Percentiles rank a stretch among this genome's conserved stretches.
Conservation (phyloP, 495 filamentous ascomycete genomes). For the Penicillium tannophilum region DNA sequence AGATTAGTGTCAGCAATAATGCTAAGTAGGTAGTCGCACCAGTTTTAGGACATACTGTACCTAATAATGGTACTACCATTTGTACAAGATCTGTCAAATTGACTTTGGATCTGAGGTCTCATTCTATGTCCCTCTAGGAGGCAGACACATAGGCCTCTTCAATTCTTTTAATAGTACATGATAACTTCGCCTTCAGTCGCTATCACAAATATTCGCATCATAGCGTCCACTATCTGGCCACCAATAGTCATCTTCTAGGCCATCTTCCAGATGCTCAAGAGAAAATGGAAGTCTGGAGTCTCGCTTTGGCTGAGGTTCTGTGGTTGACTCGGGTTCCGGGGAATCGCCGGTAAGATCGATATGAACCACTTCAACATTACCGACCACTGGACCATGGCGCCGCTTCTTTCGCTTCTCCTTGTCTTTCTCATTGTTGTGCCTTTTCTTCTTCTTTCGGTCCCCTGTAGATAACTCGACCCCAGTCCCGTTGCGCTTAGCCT, state of each 20-base stretch:
- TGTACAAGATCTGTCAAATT: too few relatives aligned
- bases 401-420: conserved; percentile 11
- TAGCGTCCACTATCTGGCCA: conserved; percentile 40
- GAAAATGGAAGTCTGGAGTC: not conserved
- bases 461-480: not conserved
- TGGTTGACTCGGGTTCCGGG: not conserved
- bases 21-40: too few relatives aligned
- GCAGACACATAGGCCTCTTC: too few relatives aligned
- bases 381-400: not conserved
- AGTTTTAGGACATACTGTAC: too few relatives aligned
- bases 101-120: too few relatives aligned
- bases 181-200: conserved; percentile 1
- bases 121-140: too few relatives aligned
- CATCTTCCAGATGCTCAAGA: conserved; percentile 17
- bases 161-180: too few relatives aligned
- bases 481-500: not conserved
- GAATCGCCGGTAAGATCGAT: conserved; percentile 7
- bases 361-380: conserved; percentile 9
- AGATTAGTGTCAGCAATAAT: too few relatives aligned
- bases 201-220: conserved; percentile 33
- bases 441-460: conserved; percentile 13
- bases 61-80: too few relatives aligned
- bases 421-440: not conserved
- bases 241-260: conserved; percentile 48
- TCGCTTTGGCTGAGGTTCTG: not conserved